Conservation (phyloP, 495 filamentous ascomycete species). For the Aspergillus cavernicola region DNA sequence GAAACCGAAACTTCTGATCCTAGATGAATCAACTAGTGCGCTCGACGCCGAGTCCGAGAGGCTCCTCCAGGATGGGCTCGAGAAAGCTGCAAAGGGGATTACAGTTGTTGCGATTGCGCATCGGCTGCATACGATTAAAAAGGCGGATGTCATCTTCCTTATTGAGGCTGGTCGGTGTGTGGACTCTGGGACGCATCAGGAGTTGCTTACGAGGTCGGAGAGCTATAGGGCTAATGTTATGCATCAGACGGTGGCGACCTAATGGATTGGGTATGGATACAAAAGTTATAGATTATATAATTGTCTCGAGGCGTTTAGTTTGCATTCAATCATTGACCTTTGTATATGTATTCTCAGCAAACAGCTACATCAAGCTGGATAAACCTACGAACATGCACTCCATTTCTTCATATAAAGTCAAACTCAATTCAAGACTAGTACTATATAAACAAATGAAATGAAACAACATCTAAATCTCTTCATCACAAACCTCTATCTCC, state of each 20-base stretch:
- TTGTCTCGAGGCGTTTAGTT: too few relatives aligned
- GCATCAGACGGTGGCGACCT: slow-evolving; percentile 35
- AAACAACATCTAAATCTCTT: too few relatives aligned
- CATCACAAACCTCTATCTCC: too few relatives aligned
- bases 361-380: too few relatives aligned
- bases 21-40: slow-evolving; percentile 78
- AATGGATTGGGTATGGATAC: too few relatives aligned
- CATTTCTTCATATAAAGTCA: too few relatives aligned
- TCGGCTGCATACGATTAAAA: slow-evolving; percentile 67
- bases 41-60: slow-evolving; percentile 72
- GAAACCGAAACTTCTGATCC: slow-evolving; percentile 63
- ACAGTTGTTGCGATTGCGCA: slow-evolving; percentile 81
- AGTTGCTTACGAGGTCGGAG: slow-evolving; percentile 56
- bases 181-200: slow-evolving; percentile 65
- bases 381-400: too few relatives aligned
- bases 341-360: too few relatives aligned
- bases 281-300: too few relatives aligned
- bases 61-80: slow-evolving; percentile 65
- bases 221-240: slow-evolving; percentile 55
- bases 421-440: too few relatives aligned
- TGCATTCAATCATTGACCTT: too few relatives aligned
- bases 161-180: slow-evolving; percentile 64
- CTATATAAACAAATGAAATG: too few relatives aligned
- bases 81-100: slow-evolving; percentile 62
- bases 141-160: slow-evolving; percentile 72